Conservation (phyloP, 306 rosid genomes). For the Adenanthera pavonina region DNA sequence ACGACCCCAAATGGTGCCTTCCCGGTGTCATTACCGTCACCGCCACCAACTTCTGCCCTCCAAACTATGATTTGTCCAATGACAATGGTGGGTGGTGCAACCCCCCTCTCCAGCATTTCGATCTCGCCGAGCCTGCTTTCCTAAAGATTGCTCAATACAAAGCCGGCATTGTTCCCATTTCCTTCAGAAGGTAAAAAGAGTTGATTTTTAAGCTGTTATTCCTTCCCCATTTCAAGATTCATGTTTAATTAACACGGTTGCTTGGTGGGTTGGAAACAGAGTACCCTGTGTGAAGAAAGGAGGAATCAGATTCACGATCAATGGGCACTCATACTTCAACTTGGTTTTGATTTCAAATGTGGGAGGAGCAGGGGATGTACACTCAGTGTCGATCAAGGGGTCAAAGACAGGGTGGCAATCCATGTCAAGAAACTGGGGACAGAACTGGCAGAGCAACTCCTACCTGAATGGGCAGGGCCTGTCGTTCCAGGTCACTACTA, state of each 20-base stretch:
- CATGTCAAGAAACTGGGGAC: constrained; percentile 47
- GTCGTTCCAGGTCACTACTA: constrained; percentile 50
- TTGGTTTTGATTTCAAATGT: constrained; percentile 55
- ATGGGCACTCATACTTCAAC: constrained; percentile 63
- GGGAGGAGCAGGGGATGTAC: constrained; percentile 65
- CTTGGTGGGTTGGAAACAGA: constrained; percentile 38
- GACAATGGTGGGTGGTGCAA: constrained; percentile 56
- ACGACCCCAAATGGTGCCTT: constrained; percentile 58
- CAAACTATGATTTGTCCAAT: constrained; percentile 19
- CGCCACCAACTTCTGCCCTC: constrained; percentile 60
- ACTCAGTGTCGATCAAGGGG: constrained; percentile 52
- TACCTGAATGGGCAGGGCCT: constrained; percentile 58
- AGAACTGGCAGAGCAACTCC: constrained; percentile 42
- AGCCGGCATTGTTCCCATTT: constrained; percentile 55
- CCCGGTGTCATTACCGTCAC: constrained; percentile 51
- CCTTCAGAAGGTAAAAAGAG: constrained; percentile 47
- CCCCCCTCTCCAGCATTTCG: constrained; percentile 59
- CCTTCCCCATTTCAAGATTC: neutral
- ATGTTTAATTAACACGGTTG: neutral
- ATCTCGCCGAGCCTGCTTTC: constrained; percentile 57
- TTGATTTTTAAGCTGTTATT: neutral
- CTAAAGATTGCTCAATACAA: constrained; percentile 54
- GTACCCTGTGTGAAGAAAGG: constrained; percentile 55
- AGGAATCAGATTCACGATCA: constrained; percentile 56
- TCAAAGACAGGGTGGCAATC: constrained; percentile 58